phyloP scores from a whole-genome alignment of 306 rosid genomes.

The Senna tora region DNA sequence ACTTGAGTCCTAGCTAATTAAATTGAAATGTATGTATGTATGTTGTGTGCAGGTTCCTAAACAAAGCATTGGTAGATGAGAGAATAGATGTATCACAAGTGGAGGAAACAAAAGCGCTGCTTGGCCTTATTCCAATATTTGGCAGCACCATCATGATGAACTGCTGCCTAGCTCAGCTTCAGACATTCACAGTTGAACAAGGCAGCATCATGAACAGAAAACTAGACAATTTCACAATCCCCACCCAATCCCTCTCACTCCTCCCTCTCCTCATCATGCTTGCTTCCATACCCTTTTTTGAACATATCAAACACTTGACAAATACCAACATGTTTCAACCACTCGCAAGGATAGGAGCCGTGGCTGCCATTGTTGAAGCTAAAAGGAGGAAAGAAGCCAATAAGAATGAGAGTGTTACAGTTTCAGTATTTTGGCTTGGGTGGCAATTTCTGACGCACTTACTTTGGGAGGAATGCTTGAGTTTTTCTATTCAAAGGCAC shows the following conservation, averaged over 20 bases:
- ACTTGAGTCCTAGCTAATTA: too few relatives aligned
- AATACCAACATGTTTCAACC: constrained; percentile 27
- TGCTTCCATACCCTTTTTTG: constrained; percentile 36
- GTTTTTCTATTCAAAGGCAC: constrained; percentile 53
- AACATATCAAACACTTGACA: not conserved
- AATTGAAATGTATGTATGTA: too few relatives aligned
- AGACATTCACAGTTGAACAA: constrained; percentile 49
- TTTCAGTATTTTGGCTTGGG: constrained; percentile 47
- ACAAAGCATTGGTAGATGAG: constrained; percentile 36
- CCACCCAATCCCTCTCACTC: constrained; percentile 39
- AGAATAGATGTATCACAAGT: constrained; percentile 20
- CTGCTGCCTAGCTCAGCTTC: constrained; percentile 43
- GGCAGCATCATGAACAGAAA: constrained; percentile 46
- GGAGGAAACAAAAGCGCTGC: constrained; percentile 51
- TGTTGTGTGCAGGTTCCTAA: constrained; percentile 44
- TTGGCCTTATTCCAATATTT: constrained; percentile 44
- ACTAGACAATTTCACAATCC: constrained; percentile 37
- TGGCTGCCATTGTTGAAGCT: constrained; percentile 42
- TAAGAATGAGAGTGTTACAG: not conserved
- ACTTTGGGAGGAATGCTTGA: constrained; percentile 52
- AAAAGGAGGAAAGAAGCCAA: constrained; percentile 39
- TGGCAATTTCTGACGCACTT: constrained; percentile 46
- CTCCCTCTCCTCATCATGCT: constrained; percentile 39
- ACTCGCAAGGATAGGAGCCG: constrained; percentile 44
- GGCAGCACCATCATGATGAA: constrained; percentile 49